Evolutionary conservation across 495 filamentous ascomycete species (phyloP).

Genomic region (Penicillium psychrofluorescens): DNA sequence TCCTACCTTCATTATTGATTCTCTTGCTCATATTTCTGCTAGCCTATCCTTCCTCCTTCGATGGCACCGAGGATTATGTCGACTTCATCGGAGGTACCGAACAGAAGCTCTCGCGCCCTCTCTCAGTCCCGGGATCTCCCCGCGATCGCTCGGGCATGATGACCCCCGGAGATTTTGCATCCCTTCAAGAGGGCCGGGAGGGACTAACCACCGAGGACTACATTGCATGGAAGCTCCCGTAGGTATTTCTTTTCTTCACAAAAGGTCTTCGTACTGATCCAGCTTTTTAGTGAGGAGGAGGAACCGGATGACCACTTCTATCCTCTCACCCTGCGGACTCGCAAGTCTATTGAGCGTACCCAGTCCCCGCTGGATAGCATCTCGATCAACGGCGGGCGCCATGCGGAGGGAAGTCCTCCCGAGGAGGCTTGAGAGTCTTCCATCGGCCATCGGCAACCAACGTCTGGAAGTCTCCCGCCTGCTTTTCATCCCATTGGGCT

Average conservation of each 20-base stretch:
- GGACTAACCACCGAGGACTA: slow-evolving; percentile 95
- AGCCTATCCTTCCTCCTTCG: slow-evolving; percentile 86
- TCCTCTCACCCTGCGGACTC: slow-evolving; percentile 68
- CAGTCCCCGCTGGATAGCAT: slow-evolving; percentile 37
- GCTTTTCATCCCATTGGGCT: no score
- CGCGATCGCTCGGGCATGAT: slow-evolving; percentile 92
- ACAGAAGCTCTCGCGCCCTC: slow-evolving; percentile 85
- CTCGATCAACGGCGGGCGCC: slow-evolving; percentile 22
- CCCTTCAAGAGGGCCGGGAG: slow-evolving; percentile 87
- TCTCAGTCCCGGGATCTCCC: slow-evolving; percentile 90
- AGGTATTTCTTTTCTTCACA: slow-evolving; percentile 38
- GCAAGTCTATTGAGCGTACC: slow-evolving; percentile 29
- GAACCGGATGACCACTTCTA: slow-evolving; percentile 90
- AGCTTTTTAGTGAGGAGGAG: slow-evolving; percentile 71
- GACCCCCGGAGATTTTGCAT: slow-evolving; percentile 97
- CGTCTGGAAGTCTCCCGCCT: no score
- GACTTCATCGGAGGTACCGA: slow-evolving; percentile 84
- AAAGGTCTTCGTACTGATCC: background rate
- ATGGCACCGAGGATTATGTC: slow-evolving; percentile 64
- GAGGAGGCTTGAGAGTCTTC: no score
- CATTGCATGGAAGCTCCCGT: slow-evolving; percentile 96
- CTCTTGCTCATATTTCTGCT: slow-evolving; percentile 2
- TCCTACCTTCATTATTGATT: background rate
- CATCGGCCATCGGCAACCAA: no score
- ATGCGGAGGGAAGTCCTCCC: slow-evolving; percentile 5